Base-by-base conservation (phyloP, 2,329 filamentous ascomycete genomes). In the Clarireedia hainanense region DNA sequence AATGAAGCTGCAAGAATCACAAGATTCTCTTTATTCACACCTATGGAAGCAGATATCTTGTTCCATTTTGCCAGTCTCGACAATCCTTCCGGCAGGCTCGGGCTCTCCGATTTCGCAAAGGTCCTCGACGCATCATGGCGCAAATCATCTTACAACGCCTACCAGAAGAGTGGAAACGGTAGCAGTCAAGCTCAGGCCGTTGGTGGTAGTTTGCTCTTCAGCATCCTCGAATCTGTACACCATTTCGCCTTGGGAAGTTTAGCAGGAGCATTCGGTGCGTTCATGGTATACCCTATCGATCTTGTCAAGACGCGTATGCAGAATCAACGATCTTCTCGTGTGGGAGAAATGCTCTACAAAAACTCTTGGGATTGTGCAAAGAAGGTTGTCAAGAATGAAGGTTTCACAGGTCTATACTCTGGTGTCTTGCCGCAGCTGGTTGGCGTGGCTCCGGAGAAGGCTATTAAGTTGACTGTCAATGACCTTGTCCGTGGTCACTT, bases 241-340 rank as follows among this genome's bases (percentile, higher is more conserved):
- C 91, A 95, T 77, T 99, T 99, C 70, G 84, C 76, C 3, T 82
- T 99, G 6, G 94, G 94, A 58, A 91, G 88, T 70, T 64, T 96
- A 64, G 94, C 94, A 6, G 94, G 94, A 73, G 94, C 94, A 9
- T 99, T 99, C 69, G 94, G 94, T 70, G 94, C 94, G 12, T 97
- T 99, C 71, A 96, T 99, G 90, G 94, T 99, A 53, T 99, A 99
- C 71, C 94, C 94, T 24, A 97, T 99, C 69, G 94, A 99, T 75
- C 76, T 99, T 59, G 94, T 99, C 72, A 99, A 99, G 81, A 99
- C 94, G 1, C 85, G 94, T 59, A 88, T 99, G 85, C 94, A 99
- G 74, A 99, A 99, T 76, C 94, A 99, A 77, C 84, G 94, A 63
- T 84, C 83, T 51, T 83, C 82, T 4, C 83, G 86, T 50, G 89